Evolutionary conservation across 352 stramenopile species (phyloP).

Genomic region (Globisporangium polare): DNA sequence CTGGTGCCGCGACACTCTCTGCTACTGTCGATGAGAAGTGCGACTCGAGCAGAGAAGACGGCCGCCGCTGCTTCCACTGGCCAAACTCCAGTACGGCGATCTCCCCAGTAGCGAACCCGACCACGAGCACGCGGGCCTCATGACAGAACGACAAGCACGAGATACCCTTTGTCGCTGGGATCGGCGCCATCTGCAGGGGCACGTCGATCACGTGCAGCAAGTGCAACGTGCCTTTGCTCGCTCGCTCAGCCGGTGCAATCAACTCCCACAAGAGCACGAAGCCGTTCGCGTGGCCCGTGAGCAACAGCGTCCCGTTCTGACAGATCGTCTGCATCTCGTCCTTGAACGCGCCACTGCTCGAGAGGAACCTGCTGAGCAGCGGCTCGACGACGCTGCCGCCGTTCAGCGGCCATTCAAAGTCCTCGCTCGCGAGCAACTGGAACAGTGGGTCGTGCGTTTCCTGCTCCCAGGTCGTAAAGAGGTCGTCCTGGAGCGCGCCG

Average conservation of each 20-base stretch:
- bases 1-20: neutral
- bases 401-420: conserved; percentile 77
- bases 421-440: conserved; percentile 27
- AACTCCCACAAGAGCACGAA: conserved; percentile 63
- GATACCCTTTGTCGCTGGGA: conserved; percentile 32
- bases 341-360: conserved; percentile 19
- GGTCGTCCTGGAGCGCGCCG: conserved; percentile 39
- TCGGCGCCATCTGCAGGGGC: conserved; percentile 27
- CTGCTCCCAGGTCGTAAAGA: conserved; percentile 34
- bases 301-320: conserved; percentile 42
- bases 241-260: conserved; percentile 33
- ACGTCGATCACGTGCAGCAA: conserved; percentile 56
- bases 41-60: conserved; percentile 9
- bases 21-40: neutral
- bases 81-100: conserved; percentile 50
- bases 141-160: conserved; percentile 47
- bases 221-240: conserved; percentile 49
- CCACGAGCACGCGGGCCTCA: conserved; percentile 37
- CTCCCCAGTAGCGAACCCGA: conserved; percentile 54
- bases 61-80: conserved; percentile 8
- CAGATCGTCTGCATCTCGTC: conserved; percentile 21
- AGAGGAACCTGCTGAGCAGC: conserved; percentile 45
- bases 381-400: conserved; percentile 54
- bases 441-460: conserved; percentile 32
- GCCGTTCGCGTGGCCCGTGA: conserved; percentile 58